phyloP scores from a whole-genome alignment of 2,329 filamentous ascomycete genomes.

The Neofusicoccum parvum region DNA sequence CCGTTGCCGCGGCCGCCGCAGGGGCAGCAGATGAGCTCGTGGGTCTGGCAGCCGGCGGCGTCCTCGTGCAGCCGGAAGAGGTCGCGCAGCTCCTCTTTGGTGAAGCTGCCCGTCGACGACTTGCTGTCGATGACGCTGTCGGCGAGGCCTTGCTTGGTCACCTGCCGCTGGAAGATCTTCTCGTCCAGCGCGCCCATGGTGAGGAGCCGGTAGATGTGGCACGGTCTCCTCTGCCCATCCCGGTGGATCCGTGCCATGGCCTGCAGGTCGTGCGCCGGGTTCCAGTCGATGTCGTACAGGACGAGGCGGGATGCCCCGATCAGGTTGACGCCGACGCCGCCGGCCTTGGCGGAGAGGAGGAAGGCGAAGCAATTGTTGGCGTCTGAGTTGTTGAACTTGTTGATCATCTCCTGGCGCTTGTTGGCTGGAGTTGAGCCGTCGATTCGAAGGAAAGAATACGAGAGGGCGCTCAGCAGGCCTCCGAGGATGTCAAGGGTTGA shows the following conservation, averaged over 20 bases:
- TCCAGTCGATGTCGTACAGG: conserved; percentile 76
- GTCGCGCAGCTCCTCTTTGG: conserved; percentile 65
- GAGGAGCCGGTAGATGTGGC: conserved; percentile 69
- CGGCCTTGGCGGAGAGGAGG: conserved; percentile 71
- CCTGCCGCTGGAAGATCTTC: conserved; percentile 73
- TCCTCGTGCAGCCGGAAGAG: conserved; percentile 67
- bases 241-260: conserved; percentile 76
- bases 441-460: conserved; percentile 66
- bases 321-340: conserved; percentile 70
- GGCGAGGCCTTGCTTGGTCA: conserved; percentile 70
- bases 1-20: conserved; percentile 59
- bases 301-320: conserved; percentile 70
- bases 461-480: conserved; percentile 61
- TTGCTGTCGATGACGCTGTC: conserved; percentile 73
- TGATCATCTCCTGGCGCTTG: conserved; percentile 69
- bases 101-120: conserved; percentile 62
- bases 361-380: conserved; percentile 66
- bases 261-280: conserved; percentile 72
- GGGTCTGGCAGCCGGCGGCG: conserved; percentile 64
- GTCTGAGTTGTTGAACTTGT: conserved; percentile 67
- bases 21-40: conserved; percentile 65
- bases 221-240: conserved; percentile 69
- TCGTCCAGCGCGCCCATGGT: conserved; percentile 71
- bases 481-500: conserved; percentile 69
- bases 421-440: conserved; percentile 66